Base-by-base conservation (phyloP, 2,329 filamentous ascomycete species). In the Penicillium sumatraense region DNA sequence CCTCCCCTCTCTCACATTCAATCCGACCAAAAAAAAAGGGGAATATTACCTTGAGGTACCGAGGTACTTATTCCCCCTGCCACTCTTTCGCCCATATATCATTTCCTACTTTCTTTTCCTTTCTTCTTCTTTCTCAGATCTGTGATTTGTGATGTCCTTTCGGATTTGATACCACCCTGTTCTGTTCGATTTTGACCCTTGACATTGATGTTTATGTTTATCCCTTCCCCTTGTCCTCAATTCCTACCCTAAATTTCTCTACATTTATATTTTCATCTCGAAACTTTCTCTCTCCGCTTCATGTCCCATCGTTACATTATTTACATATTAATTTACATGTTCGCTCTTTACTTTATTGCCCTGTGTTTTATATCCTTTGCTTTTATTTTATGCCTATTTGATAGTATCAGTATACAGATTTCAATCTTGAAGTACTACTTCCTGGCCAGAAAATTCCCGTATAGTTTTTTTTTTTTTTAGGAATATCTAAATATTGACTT, bases 101-200 rank as follows among this genome's bases (percentile, higher is more conserved):
- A 56, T 52, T 56, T 58, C 60, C 58, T 61, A 54, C 53, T 50
- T 57, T 51, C 38, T 38, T 53, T 60, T n/a, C 18, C 6, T 9
- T 36, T 8, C n/a, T 18, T 18, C 33, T 20, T 36, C 33, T 10
- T n/a, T 41, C 52, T 58, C 49, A 46, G 55, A 60, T 60, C 56
- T 60, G 51, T 59, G 56, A 58, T 62, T 63, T 61, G 49, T 63
- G 52, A 56, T 53, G 54, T 61, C 49, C 58, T 61, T 59, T 65
- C 54, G 62, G 63, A 64, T 65, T 63, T 66, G 63, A 66, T 66
- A 66, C 63, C 63, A 66, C 59, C 56, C 59, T 47, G 59, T 54
- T 62, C 48, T 59, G 7, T 54, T 31, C 47, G 16, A 21, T 24
- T 42, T 24, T 41, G 49, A 31, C 45, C 42, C 35, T 52, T 51